phyloP scores from a whole-genome alignment of 2,329 filamentous ascomycete species.

The Aspergillus pseudoviridinutans region DNA sequence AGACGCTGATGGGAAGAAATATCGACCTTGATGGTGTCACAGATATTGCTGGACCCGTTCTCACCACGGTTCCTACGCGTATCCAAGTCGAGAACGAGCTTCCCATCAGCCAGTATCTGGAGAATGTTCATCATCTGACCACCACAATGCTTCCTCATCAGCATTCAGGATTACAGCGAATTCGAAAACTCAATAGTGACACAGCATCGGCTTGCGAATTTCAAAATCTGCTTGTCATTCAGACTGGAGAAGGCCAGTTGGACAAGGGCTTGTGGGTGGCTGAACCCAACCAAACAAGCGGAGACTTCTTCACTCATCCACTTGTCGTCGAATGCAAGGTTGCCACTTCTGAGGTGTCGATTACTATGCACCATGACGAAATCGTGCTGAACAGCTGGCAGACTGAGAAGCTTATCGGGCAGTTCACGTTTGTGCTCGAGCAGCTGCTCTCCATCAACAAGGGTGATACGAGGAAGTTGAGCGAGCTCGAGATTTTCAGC shows the following conservation, averaged over 20 bases:
- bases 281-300: slow-evolving; percentile 51
- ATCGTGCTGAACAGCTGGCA: slow-evolving; percentile 51
- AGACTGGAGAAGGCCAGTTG: slow-evolving; percentile 24
- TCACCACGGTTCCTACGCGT: slow-evolving; percentile 37
- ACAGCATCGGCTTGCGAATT: slow-evolving; percentile 44
- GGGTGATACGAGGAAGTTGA: slow-evolving; percentile 19
- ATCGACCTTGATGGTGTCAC: slow-evolving; percentile 47
- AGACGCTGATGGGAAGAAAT: slow-evolving; percentile 53
- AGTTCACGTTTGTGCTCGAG: slow-evolving; percentile 42
- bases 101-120: slow-evolving; percentile 48
- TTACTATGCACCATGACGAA: slow-evolving; percentile 64
- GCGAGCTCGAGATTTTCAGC: slow-evolving; percentile 29
- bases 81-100: slow-evolving; percentile 36
- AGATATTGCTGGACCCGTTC: slow-evolving; percentile 44
- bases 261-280: slow-evolving; percentile 26
- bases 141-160: slow-evolving; percentile 60
- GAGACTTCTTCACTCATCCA: slow-evolving; percentile 56
- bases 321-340: slow-evolving; percentile 64
- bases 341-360: slow-evolving; percentile 49
- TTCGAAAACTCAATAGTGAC: slow-evolving; percentile 51
- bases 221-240: slow-evolving; percentile 46
- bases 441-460: slow-evolving; percentile 29
- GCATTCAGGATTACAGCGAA: slow-evolving; percentile 55
- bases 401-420: slow-evolving; percentile 53
- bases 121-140: slow-evolving; percentile 54